Conservation (phyloP, 345 rosid genomes). For the Aegle marmelos region DNA sequence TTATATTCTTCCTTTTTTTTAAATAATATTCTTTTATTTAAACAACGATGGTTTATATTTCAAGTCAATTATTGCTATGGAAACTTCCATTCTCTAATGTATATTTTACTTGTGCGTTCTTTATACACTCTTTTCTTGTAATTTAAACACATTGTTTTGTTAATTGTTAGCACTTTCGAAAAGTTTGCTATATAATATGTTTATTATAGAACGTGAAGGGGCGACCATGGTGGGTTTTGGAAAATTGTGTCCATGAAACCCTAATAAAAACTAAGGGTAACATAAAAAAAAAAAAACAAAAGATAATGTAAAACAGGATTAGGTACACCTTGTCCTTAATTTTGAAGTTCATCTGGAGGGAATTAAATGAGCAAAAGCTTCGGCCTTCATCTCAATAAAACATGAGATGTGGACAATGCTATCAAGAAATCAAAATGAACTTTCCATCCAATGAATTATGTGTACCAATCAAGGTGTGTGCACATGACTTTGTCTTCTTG, state of each 20-base stretch:
- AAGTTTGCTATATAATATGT: neutral
- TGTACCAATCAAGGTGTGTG: neutral
- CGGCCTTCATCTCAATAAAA: neutral
- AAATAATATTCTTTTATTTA: neutral
- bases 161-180: neutral
- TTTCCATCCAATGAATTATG: neutral
- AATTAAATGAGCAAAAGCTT: neutral
- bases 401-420: neutral
- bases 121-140: neutral
- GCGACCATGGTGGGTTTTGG: neutral
- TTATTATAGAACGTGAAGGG: neutral
- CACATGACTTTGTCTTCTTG: conserved; percentile 3
- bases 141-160: neutral
- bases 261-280: too few species aligned
- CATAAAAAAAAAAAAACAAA: neutral
- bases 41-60: neutral
- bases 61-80: neutral
- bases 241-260: neutral
- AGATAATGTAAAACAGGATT: neutral
- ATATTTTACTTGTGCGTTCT: neutral
- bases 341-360: neutral
- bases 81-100: neutral
- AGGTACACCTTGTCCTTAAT: neutral
- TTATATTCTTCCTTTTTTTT: neutral
- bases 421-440: neutral